Conservation (phyloP, 73 alveolate genomes). For the Paramecium pentaurelia region DNA sequence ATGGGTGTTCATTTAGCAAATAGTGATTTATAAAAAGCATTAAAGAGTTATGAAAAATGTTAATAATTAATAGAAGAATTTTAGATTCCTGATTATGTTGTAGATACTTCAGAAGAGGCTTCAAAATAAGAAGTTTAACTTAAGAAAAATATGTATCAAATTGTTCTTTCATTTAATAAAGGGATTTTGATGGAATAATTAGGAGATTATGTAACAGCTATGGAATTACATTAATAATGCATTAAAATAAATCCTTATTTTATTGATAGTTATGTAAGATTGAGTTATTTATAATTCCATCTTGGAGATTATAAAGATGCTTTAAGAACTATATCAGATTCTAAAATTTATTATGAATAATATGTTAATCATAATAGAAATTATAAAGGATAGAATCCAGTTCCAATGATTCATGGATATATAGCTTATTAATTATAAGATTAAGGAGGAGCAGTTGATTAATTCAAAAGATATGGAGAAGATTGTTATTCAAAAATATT, state of each 20-base stretch:
- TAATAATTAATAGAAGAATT: background rate
- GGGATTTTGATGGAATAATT: conserved; percentile 34
- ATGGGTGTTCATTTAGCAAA: conserved; percentile 9
- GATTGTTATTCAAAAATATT: conserved; percentile 39
- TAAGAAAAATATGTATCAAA: conserved; percentile 12
- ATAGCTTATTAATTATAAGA: background rate
- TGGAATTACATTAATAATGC: background rate
- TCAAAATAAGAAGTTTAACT: conserved; percentile 15
- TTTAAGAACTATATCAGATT: background rate
- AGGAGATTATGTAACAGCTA: conserved; percentile 31
- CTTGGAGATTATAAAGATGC: background rate
- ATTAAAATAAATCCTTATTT: conserved; percentile 33
- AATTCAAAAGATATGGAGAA: background rate
- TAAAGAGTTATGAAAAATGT: conserved; percentile 14
- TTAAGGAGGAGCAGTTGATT: conserved; percentile 10
- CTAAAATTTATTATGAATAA: conserved; percentile 16
- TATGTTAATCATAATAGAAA: background rate
- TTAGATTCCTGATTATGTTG: conserved; percentile 38
- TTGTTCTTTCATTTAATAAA: background rate
- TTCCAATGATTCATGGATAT: conserved; percentile 21
- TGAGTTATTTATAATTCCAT: background rate
- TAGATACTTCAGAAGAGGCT: conserved; percentile 20
- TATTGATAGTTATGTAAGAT: conserved; percentile 32
- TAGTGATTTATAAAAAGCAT: background rate
- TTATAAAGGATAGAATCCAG: conserved; percentile 10